Base-by-base conservation (phyloP, 352 stramenopile species). In the Aphanomyces cochlioides region DNA sequence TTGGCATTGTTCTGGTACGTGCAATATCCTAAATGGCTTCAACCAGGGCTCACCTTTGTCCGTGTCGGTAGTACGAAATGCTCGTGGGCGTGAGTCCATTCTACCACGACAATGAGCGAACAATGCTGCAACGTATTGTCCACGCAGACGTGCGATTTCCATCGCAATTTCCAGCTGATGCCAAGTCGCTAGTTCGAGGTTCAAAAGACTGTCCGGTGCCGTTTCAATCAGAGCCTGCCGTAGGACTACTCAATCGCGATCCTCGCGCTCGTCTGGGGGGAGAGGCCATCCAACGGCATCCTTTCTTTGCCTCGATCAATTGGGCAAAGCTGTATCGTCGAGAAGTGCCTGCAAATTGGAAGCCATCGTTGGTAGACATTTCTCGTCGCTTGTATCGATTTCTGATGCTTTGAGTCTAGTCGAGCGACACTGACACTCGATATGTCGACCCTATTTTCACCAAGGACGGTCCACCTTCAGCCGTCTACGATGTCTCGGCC, bases 401-500 rank as follows among this genome's bases (percentile, higher is more conserved):
- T 19, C 12, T 67, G 59, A 67, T 37, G n/a, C 28, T 28, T 7
- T 60, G 5, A 36, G 28, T 37, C 19, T 50, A 66, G 57, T 84
- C 82, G 43, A 88, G 87, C 28, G 87, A 92, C 56, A 96, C 86
- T 3, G 88, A 96, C 70, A 96, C 88, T 56, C 77, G 86, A 77
- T 96, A 96, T 69, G 88, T 96, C 47, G 88, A 96, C 70, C 88
- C 88, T 0, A 86, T 93, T 69, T 96, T 96, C 65, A 94, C 90
- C 48, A 83, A 93, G 69, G 88, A 94, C 65, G 88, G 84, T 2
- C 88, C 88, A 4, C 86, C 86, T 45, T 94, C 88, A 7, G 88
- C 88, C 40, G 83, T 82, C 3, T 88, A 92, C 72, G 87, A 94
- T 70, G 43, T 67, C 5, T 82, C 86, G 36, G 92, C 82, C 56